Percentiles rank a stretch among this genome's conserved stretches.
Conservation (phyloP, 441 rosid species). For the Corymbia citriodora region DNA sequence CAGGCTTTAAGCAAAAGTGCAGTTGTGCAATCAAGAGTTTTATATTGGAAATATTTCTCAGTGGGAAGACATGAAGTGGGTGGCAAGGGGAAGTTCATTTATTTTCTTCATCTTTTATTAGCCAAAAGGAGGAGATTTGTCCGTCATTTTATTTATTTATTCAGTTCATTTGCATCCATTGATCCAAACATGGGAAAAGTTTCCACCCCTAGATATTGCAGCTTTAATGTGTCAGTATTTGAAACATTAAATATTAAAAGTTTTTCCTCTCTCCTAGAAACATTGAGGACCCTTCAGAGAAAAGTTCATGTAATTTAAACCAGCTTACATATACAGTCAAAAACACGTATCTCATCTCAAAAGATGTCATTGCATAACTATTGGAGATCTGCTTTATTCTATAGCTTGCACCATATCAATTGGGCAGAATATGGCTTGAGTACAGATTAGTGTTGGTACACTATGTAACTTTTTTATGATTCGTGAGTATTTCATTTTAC, state of each 20-base stretch:
- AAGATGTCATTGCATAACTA: background rate
- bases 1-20: background rate
- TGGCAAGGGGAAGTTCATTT: background rate
- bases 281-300: background rate
- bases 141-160: background rate
- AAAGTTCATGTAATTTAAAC: background rate
- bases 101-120: background rate
- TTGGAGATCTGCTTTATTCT: background rate
- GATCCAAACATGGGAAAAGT: background rate
- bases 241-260: background rate
- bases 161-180: background rate
- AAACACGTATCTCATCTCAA: background rate
- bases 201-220: background rate
- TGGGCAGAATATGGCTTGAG: background rate
- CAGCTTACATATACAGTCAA: background rate
- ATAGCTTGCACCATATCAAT: background rate
- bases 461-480: background rate
- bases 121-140: background rate
- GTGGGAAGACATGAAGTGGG: background rate
- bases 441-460: background rate
- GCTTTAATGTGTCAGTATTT: background rate
- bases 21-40: background rate
- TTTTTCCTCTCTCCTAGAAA: background rate
- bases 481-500: background rate
- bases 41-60: background rate